Percentiles rank a stretch among this genome's conserved stretches.
phyloP scores from a whole-genome alignment of 768 basidiomycete species.

The Dioszegia aurantiaca region DNA sequence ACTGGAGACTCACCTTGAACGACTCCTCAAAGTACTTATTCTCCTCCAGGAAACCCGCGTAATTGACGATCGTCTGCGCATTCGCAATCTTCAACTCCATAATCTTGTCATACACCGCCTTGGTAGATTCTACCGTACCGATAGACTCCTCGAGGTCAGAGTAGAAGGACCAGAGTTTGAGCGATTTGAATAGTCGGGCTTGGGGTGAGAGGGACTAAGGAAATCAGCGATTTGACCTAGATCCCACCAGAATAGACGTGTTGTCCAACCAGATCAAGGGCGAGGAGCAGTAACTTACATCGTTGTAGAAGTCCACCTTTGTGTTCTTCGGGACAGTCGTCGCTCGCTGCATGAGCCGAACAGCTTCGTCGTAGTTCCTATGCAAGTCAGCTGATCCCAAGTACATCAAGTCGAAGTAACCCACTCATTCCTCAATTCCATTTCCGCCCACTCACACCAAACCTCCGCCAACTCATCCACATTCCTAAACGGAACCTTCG shows the following conservation, averaged over 20 bases:
- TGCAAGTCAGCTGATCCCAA: slow-evolving; percentile 7
- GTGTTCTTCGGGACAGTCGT: slow-evolving; percentile 82
- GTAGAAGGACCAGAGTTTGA: slow-evolving; percentile 99
- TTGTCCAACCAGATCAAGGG: no score
- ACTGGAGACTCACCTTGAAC: slow-evolving; percentile 68
- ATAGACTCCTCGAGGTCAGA: slow-evolving; percentile 97
- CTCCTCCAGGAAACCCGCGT: slow-evolving; percentile 93
- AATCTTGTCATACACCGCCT: slow-evolving; percentile 92
- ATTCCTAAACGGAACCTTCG: slow-evolving; percentile 84
- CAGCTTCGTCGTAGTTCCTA: slow-evolving; percentile 94
- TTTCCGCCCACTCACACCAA: slow-evolving; percentile 99
- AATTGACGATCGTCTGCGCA: slow-evolving; percentile 95
- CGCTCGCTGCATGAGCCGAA: slow-evolving; percentile 95
- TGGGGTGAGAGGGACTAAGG: slow-evolving; percentile 75
- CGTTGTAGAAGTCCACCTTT: slow-evolving; percentile 91
- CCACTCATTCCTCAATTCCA: slow-evolving; percentile 94
- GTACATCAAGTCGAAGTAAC: slow-evolving; percentile 54
- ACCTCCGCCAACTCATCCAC: slow-evolving; percentile 97
- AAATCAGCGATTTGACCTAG: slow-evolving; percentile 20
- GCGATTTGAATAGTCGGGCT: slow-evolving; percentile 87
- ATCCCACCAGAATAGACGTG: no score
- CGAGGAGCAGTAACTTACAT: slow-evolving; percentile 66
- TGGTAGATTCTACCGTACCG: slow-evolving; percentile 85
- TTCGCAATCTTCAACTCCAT: slow-evolving; percentile 95
- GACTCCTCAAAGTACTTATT: slow-evolving; percentile 98